Evolutionary conservation across 805 yeast species (phyloP), one percentile per base, ranked within the genome.

Genomic region (Candida vaughaniae): DNA sequence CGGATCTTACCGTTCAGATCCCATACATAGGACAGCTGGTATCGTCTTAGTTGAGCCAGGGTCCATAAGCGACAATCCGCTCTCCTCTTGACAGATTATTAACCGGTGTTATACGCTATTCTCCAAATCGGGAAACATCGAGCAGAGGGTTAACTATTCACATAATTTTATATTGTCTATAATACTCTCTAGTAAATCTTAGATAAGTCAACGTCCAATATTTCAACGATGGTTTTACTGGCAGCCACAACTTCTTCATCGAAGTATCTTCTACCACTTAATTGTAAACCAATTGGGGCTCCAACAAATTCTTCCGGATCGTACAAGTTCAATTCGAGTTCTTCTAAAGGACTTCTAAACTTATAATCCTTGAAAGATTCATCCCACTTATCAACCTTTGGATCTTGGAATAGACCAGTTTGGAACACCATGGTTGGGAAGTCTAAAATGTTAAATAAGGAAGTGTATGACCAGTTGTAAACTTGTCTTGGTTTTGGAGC

Each of bases 401-500:
- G 76, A 55, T 81, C 85, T 52, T 72, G 84, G 46, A 56, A 64
- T 46, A 80, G 59, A 7, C 85, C 78, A 4, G 86, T 73, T 49
- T 84, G 88, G 61, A 78, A 66, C 1, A 72, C 69, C 42, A 81
- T 75, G 26, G 80, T 76, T 28, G 95, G 89, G 52, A 77, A 69
- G 57, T 85, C 95, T 45, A 83, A 58, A 40, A 84, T 53, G 61
- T 85, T 85, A 76, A 79, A 85, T 44, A 82, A 69, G 2, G 88
- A 64, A 5, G 91, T 83, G 66, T 85, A 85, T 3, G 90, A 84
- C 90, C 93, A 85, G 60, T 82, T 82, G 56, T 74, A 76, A 5
- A 82, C 73, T 35, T 72, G 68, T 32, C 73, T 76, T 16, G 83
- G 77, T 36, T 71, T 72, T 29, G 88, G 86, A n/a, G 93, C 87